Conservation (phyloP, 179 eudicot genomes). For the Monotropa hypopitys region DNA sequence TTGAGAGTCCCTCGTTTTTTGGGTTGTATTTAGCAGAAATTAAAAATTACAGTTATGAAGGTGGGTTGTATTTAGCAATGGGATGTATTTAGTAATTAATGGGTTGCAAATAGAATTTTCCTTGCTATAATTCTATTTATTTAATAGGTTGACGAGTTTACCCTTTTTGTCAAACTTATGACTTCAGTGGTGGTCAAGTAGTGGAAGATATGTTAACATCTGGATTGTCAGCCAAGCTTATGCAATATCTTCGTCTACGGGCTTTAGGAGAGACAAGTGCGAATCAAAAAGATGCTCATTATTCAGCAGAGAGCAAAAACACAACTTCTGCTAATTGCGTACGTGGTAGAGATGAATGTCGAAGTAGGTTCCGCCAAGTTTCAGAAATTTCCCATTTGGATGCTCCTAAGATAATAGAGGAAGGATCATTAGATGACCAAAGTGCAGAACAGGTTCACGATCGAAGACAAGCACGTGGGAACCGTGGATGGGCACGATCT, state of each 20-base stretch:
- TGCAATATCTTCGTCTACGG: constrained; percentile 74
- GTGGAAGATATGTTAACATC: constrained; percentile 90
- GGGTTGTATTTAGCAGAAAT: no score
- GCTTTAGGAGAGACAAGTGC: constrained; percentile 54
- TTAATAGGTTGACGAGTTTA: no score
- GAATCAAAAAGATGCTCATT: constrained; percentile 42
- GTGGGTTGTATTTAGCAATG: no score
- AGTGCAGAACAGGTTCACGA: constrained; percentile 38
- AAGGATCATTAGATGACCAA: constrained; percentile 34
- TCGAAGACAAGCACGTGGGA: constrained; percentile 29
- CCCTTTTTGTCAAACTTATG: constrained; percentile 5
- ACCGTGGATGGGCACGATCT: constrained; percentile 33
- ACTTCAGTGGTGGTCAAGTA: constrained; percentile 67
- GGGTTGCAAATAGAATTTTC: no score
- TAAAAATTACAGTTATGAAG: no score
- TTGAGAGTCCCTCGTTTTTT: no score
- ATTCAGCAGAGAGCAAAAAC: constrained; percentile 36
- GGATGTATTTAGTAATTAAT: no score
- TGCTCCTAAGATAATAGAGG: constrained; percentile 38
- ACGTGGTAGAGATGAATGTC: constrained; percentile 60
- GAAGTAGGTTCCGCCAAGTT: constrained; percentile 41
- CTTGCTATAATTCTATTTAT: no score
- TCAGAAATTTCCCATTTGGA: constrained; percentile 46
- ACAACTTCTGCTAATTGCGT: constrained; percentile 18
- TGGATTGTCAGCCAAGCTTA: constrained; percentile 81